Percentiles rank a stretch among this genome's conserved stretches.
Conservation (phyloP, 805 yeast genomes). For the Komagataella pastoris region DNA sequence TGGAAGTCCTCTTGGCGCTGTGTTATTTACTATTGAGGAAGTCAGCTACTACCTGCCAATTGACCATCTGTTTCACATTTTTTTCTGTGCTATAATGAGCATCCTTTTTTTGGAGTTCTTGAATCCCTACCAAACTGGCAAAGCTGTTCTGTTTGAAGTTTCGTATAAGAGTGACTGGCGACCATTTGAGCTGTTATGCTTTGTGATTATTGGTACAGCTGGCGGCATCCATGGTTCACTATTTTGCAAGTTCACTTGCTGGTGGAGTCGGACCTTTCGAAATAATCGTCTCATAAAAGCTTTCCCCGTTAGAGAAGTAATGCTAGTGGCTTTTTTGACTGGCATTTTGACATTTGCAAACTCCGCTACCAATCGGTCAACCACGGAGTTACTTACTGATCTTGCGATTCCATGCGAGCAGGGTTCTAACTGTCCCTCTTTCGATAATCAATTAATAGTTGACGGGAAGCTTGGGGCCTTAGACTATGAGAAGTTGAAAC, state of each 20-base stretch:
- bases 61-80: constrained; percentile 37
- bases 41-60: constrained; percentile 42
- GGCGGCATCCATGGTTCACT: constrained; percentile 43
- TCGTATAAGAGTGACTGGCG: constrained; percentile 38
- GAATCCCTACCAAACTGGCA: constrained; percentile 48
- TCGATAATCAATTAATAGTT: constrained; percentile 7
- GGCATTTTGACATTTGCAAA: constrained; percentile 33
- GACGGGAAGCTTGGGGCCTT: constrained; percentile 3
- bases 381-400: constrained; percentile 33
- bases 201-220: constrained; percentile 30
- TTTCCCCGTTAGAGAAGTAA: constrained; percentile 30
- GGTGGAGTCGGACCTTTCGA: constrained; percentile 31
- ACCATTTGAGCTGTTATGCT: constrained; percentile 30
- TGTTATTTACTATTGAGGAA: constrained; percentile 41
- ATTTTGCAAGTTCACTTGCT: constrained; percentile 30
- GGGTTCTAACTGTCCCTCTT: constrained; percentile 16
- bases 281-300: constrained; percentile 16
- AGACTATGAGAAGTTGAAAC: constrained; percentile 13
- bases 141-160: constrained; percentile 41
- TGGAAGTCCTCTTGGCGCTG: constrained; percentile 50
- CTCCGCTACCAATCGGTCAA: constrained; percentile 32
- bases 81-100: constrained; percentile 41
- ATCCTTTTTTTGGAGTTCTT: constrained; percentile 36
- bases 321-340: constrained; percentile 28
- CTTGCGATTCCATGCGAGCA: constrained; percentile 36